Conservation (phyloP, 1,284 basidiomycete genomes). For the Pterulicium gracile region DNA sequence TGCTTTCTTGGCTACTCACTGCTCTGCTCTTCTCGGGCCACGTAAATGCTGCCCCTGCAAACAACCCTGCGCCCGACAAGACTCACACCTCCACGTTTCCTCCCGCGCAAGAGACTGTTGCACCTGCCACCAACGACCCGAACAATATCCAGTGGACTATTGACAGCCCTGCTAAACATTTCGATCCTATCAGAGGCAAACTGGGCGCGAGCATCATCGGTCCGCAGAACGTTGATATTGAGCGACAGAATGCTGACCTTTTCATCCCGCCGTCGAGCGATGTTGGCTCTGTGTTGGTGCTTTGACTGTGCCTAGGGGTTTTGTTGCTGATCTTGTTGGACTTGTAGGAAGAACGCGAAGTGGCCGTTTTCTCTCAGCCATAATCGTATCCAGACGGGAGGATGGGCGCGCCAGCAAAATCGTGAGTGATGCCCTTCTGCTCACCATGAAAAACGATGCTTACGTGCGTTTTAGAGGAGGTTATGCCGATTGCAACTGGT, state of each 20-base stretch:
- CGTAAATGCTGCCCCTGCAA: no score
- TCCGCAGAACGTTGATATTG: constrained; percentile 40
- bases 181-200: constrained; percentile 23
- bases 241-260: constrained; percentile 48
- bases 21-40: no score
- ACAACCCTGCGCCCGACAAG: constrained; percentile 3
- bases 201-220: constrained; percentile 46
- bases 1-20: no score
- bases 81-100: constrained; percentile 2
- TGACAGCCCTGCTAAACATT: constrained; percentile 12
- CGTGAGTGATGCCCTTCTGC: constrained; percentile 30
- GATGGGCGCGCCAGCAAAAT: constrained; percentile 67
- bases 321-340: constrained; percentile 5
- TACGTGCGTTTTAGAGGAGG: constrained; percentile 31
- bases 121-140: constrained; percentile 38
- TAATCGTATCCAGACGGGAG: constrained; percentile 59
- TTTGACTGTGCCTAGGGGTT: constrained; percentile 1
- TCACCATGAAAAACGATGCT: no score
- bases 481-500: constrained; percentile 55
- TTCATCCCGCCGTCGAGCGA: constrained; percentile 61
- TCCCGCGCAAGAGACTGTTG: constrained; percentile 26
- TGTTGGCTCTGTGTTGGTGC: constrained; percentile 44
- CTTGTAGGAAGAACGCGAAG: constrained; percentile 44
- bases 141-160: constrained; percentile 34
- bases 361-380: constrained; percentile 65